Conservation (phyloP, 2,329 filamentous ascomycete species). For the Rutstroemia sydowiana region DNA sequence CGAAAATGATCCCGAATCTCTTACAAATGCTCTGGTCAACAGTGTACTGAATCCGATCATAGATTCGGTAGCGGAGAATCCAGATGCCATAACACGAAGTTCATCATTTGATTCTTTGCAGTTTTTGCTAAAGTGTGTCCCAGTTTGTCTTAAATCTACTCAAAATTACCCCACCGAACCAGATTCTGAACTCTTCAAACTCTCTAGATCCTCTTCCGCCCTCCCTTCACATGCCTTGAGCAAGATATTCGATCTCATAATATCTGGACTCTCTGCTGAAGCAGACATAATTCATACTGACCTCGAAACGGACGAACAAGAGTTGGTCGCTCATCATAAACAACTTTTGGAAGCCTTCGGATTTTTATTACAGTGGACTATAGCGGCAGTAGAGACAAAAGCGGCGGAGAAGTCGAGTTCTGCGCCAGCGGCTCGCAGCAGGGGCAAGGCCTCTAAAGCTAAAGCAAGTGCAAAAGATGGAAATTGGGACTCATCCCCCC, state of each 20-base stretch:
- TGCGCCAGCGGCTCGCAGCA: slow-evolving; percentile 60
- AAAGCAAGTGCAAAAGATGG: slow-evolving; percentile 60
- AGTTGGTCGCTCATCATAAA: slow-evolving; percentile 79
- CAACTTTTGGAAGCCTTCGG: slow-evolving; percentile 87
- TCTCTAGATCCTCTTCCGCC: slow-evolving; percentile 70
- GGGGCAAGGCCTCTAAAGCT: slow-evolving; percentile 66
- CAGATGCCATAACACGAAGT: slow-evolving; percentile 75
- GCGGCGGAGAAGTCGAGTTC: slow-evolving; percentile 80
- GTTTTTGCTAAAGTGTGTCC: slow-evolving; percentile 90
- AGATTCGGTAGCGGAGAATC: slow-evolving; percentile 84
- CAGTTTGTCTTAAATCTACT: slow-evolving; percentile 40
- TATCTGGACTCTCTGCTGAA: slow-evolving; percentile 77
- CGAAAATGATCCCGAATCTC: slow-evolving; percentile 81
- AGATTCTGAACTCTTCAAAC: slow-evolving; percentile 55
- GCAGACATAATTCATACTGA: slow-evolving; percentile 80
- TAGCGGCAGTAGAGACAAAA: slow-evolving; percentile 89
- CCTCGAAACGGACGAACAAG: slow-evolving; percentile 85
- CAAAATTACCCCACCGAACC: slow-evolving; percentile 34
- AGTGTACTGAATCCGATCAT: slow-evolving; percentile 84
- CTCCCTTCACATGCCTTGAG: slow-evolving; percentile 77
- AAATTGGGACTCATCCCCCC: slow-evolving; percentile 79
- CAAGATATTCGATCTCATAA: slow-evolving; percentile 87
- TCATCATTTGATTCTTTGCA: slow-evolving; percentile 86
- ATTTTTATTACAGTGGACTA: slow-evolving; percentile 90
- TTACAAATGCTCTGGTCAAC: slow-evolving; percentile 69